phyloP scores from a whole-genome alignment of 1,284 basidiomycete genomes.

The Entoloma clypeatum region DNA sequence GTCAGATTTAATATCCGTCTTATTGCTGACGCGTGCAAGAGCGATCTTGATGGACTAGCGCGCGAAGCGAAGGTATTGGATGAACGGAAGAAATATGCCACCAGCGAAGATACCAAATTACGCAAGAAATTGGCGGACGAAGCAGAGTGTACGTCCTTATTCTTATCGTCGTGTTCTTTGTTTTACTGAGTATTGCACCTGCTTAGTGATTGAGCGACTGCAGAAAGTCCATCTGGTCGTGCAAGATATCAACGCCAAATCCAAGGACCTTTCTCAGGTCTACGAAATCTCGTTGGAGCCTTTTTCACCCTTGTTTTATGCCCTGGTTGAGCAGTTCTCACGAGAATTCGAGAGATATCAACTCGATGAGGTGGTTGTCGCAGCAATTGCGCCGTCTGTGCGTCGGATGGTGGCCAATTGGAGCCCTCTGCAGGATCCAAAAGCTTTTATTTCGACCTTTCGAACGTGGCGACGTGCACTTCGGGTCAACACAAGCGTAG shows the following conservation, averaged over 20 bases:
- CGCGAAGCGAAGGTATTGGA: conserved; percentile 83
- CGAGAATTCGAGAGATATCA: conserved; percentile 77
- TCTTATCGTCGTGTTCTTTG: background rate
- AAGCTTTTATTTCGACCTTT: conserved; percentile 60
- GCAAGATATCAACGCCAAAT: conserved; percentile 61
- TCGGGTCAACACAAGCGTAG: conserved; percentile 47
- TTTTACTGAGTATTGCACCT: conserved; percentile 20
- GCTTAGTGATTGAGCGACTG: conserved; percentile 68
- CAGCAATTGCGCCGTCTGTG: conserved; percentile 80
- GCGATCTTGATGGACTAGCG: conserved; percentile 83
- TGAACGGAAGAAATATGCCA: conserved; percentile 73
- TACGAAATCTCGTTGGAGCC: conserved; percentile 69
- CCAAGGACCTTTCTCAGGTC: conserved; percentile 56
- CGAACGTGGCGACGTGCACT: conserved; percentile 67
- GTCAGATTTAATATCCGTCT: conserved; percentile 92
- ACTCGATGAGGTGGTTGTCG: conserved; percentile 90
- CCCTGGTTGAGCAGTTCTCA: conserved; percentile 67
- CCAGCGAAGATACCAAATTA: conserved; percentile 67
- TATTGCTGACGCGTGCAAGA: conserved; percentile 78
- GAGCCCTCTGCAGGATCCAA: conserved; percentile 71
- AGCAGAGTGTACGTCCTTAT: conserved; percentile 57
- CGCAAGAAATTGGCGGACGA: conserved; percentile 68
- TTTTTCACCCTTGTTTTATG: conserved; percentile 70
- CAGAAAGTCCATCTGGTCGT: conserved; percentile 73
- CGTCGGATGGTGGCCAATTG: conserved; percentile 65